Percentiles rank a stretch among this genome's conserved stretches.
phyloP scores from a whole-genome alignment of 169 alveolate species.

The Babesia gibsoni region DNA sequence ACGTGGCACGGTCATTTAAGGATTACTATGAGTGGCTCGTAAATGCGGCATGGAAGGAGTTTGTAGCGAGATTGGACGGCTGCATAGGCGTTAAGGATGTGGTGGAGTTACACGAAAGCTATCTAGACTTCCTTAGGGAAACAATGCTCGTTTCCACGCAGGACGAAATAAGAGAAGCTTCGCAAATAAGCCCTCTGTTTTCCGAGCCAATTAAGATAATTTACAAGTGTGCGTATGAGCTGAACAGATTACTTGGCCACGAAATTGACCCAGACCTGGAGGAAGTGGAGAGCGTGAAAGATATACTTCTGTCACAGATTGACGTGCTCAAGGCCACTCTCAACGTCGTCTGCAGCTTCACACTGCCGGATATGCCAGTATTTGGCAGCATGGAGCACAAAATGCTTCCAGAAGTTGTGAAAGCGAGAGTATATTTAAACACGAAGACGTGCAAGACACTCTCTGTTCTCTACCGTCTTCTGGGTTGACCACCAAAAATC shows the following conservation, averaged over 20 bases:
- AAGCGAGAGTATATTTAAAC: slow-evolving; percentile 6
- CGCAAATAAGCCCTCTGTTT: not conserved
- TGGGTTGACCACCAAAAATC: not conserved
- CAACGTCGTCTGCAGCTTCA: slow-evolving; percentile 10
- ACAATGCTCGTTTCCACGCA: slow-evolving; percentile 13
- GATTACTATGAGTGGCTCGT: slow-evolving; percentile 17
- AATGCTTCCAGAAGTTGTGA: not conserved
- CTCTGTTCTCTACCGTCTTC: slow-evolving; percentile 16
- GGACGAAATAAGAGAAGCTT: not conserved
- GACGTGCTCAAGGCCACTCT: not conserved
- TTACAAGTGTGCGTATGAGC: slow-evolving; percentile 24
- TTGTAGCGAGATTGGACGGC: not conserved
- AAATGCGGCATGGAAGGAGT: slow-evolving; percentile 5
- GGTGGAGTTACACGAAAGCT: slow-evolving; percentile 1
- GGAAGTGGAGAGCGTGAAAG: not conserved
- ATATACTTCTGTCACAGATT: slow-evolving; percentile 6
- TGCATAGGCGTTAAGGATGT: not conserved
- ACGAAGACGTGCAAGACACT: slow-evolving; percentile 8
- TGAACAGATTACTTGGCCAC: not conserved
- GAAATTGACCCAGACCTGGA: not conserved
- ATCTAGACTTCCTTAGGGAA: slow-evolving; percentile 2
- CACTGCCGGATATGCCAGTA: slow-evolving; percentile 13
- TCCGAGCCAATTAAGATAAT: slow-evolving; percentile 3
- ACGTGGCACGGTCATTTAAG: not conserved
- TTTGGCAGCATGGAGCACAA: slow-evolving; percentile 3